Evolutionary conservation across 352 stramenopile species (phyloP).

Genomic region (Phytopythium mirpurense): DNA sequence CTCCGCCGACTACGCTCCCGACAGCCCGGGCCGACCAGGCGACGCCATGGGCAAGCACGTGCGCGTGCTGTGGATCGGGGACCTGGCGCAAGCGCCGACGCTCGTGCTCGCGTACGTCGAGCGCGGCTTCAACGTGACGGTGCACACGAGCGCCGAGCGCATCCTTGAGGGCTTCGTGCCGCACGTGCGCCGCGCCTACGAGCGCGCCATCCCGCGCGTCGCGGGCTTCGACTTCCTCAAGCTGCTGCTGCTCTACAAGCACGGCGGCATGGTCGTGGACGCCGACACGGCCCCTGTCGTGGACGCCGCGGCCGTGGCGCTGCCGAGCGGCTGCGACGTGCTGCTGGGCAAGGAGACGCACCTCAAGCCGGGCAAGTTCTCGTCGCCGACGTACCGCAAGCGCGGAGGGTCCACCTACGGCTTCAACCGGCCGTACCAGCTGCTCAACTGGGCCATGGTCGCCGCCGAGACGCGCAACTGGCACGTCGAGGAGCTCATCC

Average conservation of each 20-base stretch:
- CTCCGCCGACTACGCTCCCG: too few relatives aligned
- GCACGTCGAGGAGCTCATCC: conserved; percentile 11
- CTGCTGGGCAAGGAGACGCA: conserved; percentile 13
- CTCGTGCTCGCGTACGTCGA: neutral
- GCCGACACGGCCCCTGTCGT: conserved; percentile 10
- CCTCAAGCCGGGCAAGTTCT: neutral
- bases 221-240: conserved; percentile 16
- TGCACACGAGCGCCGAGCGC: conserved; percentile 6
- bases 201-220: conserved; percentile 4
- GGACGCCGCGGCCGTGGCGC: conserved; percentile 1
- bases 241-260: conserved; percentile 16
- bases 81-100: conserved; percentile 2
- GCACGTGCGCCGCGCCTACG: conserved; percentile 4
- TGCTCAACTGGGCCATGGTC: conserved; percentile 18
- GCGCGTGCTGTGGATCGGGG: conserved; percentile 14
- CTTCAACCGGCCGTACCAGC: conserved; percentile 11
- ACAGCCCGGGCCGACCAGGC: too few relatives aligned
- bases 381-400: conserved; percentile 4
- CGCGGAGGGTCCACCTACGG: conserved; percentile 3
- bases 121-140: conserved; percentile 9
- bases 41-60: neutral
- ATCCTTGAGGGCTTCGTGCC: conserved; percentile 12
- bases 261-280: conserved; percentile 9
- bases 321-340: conserved; percentile 8
- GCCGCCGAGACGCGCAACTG: conserved; percentile 6